Evolutionary conservation across 2,329 filamentous ascomycete genomes (phyloP), one percentile per base, ranked within the genome.

Genomic region (Fusarium compactum): DNA sequence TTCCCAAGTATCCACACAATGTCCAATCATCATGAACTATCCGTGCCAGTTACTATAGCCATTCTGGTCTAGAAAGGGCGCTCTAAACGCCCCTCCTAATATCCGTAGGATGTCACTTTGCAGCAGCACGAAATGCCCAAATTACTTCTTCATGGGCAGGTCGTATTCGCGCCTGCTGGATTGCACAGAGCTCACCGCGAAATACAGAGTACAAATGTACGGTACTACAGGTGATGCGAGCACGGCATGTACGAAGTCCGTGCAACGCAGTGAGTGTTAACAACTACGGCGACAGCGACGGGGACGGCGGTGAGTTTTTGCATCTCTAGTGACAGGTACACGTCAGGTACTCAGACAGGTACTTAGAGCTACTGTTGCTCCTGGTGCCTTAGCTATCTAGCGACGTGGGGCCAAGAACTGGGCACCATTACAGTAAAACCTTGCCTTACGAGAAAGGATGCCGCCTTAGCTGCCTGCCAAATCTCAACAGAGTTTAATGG

Each of bases 211-310:
- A n/a, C 18, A 38, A 38, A 38, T 38, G 34, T 38, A 38, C 10
- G 18, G 34, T 41, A 41, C 47, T 40, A 24, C 40, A 38, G 45
- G 53, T 52, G 24, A 61, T 56, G 62, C 55, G 29, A 57, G 38
- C 53, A 71, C 68, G 48, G 27, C 68, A 71, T 65, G 68, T 71
- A 71, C 68, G 68, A 71, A 69, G 60, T 44, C 44, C n/a, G 64
- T 69, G 52, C 27, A 52, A 71, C 46, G 16, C 8, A 41, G 50
- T 20, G 24, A 52, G 43, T 38, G 54, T 40, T 30, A 24, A 48
- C 29, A 32, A 22, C 8, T 55, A 32, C 41, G 40, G 27, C 38
- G 45, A 58, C 29, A 45, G 32, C 32, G 32, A 43, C n/a, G 14
- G 43, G 47, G 65, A 51, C 24, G 30, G 56, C 65, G 68, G 65